Base-by-base conservation (phyloP, 208 protist species). In the Acanthamoeba healyi region DNA sequence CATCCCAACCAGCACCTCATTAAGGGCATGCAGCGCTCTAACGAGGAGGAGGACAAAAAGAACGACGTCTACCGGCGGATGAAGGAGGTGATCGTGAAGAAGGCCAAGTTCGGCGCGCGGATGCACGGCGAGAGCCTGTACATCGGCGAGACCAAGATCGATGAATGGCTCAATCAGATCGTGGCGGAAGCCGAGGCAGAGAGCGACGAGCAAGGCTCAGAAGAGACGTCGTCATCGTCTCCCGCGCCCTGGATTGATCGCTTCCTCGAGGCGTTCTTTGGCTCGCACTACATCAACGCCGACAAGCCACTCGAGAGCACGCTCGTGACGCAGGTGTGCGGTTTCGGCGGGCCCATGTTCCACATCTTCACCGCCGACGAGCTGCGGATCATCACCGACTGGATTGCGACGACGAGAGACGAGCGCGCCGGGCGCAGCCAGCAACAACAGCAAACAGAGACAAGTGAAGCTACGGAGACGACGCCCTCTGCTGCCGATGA, bases 291-390 rank as follows among this genome's bases (percentile, higher is more conserved):
- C 22, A 26, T 79, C 32, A 6, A 79, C 38, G 2, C 40, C 38
- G 70, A 40, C 0, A 17, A 32, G 3, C 70, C 70, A 12, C 36
- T 17, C 7, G 22, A 79, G 14, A 79, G 70, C 40, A 5, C 36
- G 1, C 38, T 79, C 0, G 9, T 79, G 9, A 49, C 70, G 19
- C 70, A 49, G 38, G 44, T 92, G 29, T 92, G 87, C 29, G 87
- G 87, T 12, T 92, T 92, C 87, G 87, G 87, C 2, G 87, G 87
- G 0, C 56, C 87, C 29, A 92, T 92, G 87, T 92, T 67, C 56
- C 65, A 77, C 19, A 74, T 92, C 36, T 92, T 92, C 87, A 92
- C 87, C 32, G 44, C 72, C 34, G 87, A 70, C 65, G 87, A 92
- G 84, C 40, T 91, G 42, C n/a, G 7, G 46, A 10, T 56, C 24